A percentile compares a stretch with the other conserved stretches of the same genome.
phyloP scores from a whole-genome alignment of 306 rosid species.

The Gastrolobium villosum region DNA sequence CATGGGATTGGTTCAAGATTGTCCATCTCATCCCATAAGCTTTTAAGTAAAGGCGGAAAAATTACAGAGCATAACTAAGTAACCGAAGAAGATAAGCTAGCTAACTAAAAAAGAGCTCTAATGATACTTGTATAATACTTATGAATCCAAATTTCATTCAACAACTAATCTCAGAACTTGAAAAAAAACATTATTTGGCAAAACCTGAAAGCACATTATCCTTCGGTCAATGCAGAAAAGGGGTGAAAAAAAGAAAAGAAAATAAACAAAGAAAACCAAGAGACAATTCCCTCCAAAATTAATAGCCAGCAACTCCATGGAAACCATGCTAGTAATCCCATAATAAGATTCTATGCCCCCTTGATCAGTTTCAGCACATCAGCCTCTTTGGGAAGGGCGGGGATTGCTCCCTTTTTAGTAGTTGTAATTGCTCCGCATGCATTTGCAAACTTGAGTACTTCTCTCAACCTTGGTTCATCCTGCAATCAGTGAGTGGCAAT shows the following conservation, averaged over 20 bases:
- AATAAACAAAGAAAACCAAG: conserved; percentile 31
- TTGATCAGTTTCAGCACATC: conserved; percentile 66
- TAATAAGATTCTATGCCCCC: conserved; percentile 44
- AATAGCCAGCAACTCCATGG: conserved; percentile 37
- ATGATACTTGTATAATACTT: neutral
- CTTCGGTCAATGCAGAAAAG: conserved; percentile 34
- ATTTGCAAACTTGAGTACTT: conserved; percentile 72
- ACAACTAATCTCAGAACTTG: conserved; percentile 33
- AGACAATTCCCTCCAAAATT: conserved; percentile 49
- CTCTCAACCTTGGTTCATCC: conserved; percentile 76
- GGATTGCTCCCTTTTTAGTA: conserved; percentile 90
- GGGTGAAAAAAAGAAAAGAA: neutral
- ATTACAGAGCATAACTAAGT: too few relatives aligned
- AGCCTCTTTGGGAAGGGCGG: conserved; percentile 80
- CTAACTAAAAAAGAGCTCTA: too few relatives aligned
- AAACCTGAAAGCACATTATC: conserved; percentile 21
- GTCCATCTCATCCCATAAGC: too few relatives aligned
- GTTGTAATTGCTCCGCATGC: conserved; percentile 98
- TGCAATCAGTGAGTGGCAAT: conserved; percentile 40
- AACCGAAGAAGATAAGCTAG: too few relatives aligned
- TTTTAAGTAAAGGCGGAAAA: too few relatives aligned
- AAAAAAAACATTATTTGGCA: conserved; percentile 48
- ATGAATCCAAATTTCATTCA: conserved; percentile 39
- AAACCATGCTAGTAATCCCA: neutral
- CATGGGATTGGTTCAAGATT: too few relatives aligned